phyloP scores from a whole-genome alignment of 306 rosid species.

The Quercus gilva region DNA sequence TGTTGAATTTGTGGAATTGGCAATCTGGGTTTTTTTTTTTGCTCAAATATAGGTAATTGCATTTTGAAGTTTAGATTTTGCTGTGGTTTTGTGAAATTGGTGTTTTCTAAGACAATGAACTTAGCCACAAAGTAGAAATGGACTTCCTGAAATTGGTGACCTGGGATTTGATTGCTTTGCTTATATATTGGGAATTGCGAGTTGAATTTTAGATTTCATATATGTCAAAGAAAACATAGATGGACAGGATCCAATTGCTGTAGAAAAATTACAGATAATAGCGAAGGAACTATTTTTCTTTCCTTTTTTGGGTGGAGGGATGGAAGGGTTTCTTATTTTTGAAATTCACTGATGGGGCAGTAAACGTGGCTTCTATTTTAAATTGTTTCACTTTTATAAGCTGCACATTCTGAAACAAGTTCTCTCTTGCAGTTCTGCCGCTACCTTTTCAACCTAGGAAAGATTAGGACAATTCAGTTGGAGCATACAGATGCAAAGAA shows the following conservation, averaged over 20 bases:
- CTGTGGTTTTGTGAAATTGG: not conserved
- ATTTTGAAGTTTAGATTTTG: not conserved
- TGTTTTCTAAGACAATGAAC: not conserved
- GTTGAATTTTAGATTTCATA: not conserved
- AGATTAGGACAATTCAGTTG: slow-evolving; percentile 90
- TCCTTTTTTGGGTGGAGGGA: not conserved
- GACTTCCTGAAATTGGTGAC: not conserved
- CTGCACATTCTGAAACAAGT: slow-evolving; percentile 10
- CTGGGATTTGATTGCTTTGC: not conserved
- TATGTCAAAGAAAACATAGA: not conserved
- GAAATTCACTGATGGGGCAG: not conserved
- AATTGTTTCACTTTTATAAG: not conserved
- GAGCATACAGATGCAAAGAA: slow-evolving; percentile 98
- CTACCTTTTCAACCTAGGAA: slow-evolving; percentile 88
- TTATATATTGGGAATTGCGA: slow-evolving; percentile 1
- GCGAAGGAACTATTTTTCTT: not conserved
- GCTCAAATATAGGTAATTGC: no score
- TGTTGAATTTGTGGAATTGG: not conserved
- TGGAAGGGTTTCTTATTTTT: not conserved
- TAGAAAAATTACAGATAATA: not conserved
- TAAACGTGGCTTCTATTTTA: not conserved
- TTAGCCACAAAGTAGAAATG: no score
- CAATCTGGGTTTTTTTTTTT: no score
- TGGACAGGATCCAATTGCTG: not conserved
- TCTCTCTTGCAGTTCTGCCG: slow-evolving; percentile 69